A percentile compares a stretch with the other conserved stretches of the same genome.
These are phyloP conservation scores for Cairneyella variabilis DNA, from an alignment of 495 filamentous ascomycete genomes.

Conservation along the genomic window DNA sequence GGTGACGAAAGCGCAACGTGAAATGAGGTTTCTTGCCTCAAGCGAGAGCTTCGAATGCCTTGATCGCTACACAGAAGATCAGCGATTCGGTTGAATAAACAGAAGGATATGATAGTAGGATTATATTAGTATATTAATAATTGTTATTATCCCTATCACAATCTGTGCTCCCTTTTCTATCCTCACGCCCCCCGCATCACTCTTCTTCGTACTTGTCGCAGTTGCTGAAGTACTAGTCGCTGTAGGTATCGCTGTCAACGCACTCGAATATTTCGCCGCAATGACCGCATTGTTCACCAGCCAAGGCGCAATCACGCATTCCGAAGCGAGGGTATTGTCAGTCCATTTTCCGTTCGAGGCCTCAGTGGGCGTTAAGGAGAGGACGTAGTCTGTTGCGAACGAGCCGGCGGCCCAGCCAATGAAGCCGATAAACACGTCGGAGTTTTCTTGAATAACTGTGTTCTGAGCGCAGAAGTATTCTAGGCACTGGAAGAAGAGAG, in stretches of 20 bases:
- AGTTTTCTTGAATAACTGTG: neutral
- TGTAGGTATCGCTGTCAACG: no score
- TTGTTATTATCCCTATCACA: no score
- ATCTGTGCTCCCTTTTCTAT: neutral
- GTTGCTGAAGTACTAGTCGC: neutral
- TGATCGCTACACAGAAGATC: no score
- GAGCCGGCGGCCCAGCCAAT: neutral
- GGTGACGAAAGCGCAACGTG: no score
- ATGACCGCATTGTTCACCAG: neutral
- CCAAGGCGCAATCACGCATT: constrained; percentile 2
- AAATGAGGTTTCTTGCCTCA: no score
- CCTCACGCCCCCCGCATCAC: neutral
- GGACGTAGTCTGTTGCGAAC: neutral
- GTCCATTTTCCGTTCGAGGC: neutral
- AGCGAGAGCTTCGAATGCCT: no score
- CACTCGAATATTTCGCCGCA: no score
- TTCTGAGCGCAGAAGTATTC: neutral
- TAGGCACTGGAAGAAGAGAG: neutral
- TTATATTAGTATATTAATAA: no score
- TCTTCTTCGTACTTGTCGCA: neutral
- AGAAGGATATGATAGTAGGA: no score
- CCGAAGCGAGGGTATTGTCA: neutral
- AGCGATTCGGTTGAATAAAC: no score
- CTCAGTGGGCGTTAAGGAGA: constrained; percentile 1
- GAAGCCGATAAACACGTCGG: neutral